Evolutionary conservation across 1,139 yeast species (phyloP).

Genomic region (Wickerhamiella infanticola): DNA sequence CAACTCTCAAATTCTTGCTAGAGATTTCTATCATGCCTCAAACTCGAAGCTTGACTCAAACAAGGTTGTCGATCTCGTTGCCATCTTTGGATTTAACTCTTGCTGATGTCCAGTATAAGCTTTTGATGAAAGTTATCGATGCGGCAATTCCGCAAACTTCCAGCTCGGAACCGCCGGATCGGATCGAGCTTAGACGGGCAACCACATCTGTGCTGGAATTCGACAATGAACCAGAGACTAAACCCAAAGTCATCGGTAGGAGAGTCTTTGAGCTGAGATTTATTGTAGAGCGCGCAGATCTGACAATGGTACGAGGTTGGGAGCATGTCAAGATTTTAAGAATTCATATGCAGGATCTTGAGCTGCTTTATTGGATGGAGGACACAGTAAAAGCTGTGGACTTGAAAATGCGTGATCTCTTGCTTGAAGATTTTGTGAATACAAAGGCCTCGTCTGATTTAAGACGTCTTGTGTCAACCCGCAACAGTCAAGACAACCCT

Average conservation of each 20-base stretch:
- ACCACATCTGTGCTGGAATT: conserved; percentile 6
- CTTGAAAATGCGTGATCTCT: conserved; percentile 46
- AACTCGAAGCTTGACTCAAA: conserved; percentile 55
- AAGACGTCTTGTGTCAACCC: conserved; percentile 20
- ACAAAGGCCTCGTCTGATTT: conserved; percentile 47
- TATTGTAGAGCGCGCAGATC: conserved; percentile 43
- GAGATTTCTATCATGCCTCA: conserved; percentile 78
- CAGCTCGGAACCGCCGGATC: conserved; percentile 4
- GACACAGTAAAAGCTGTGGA: conserved; percentile 47
- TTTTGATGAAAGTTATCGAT: conserved; percentile 64
- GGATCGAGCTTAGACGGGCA: not conserved
- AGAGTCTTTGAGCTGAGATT: conserved; percentile 57
- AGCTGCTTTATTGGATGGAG: conserved; percentile 45
- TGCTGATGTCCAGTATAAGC: conserved; percentile 81
- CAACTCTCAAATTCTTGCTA: conserved; percentile 54
- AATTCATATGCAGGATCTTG: conserved; percentile 50
- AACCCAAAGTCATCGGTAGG: conserved; percentile 27
- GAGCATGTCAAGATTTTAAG: conserved; percentile 35
- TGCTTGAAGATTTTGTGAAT: conserved; percentile 63
- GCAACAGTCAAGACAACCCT: not conserved
- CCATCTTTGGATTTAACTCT: conserved; percentile 57
- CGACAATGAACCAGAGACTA: not conserved
- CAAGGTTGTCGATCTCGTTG: conserved; percentile 66
- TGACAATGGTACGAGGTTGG: conserved; percentile 52
- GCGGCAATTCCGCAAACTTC: conserved; percentile 41